Evolutionary conservation across 2,329 filamentous ascomycete genomes (phyloP).

Genomic region (Penicillium sp.): DNA sequence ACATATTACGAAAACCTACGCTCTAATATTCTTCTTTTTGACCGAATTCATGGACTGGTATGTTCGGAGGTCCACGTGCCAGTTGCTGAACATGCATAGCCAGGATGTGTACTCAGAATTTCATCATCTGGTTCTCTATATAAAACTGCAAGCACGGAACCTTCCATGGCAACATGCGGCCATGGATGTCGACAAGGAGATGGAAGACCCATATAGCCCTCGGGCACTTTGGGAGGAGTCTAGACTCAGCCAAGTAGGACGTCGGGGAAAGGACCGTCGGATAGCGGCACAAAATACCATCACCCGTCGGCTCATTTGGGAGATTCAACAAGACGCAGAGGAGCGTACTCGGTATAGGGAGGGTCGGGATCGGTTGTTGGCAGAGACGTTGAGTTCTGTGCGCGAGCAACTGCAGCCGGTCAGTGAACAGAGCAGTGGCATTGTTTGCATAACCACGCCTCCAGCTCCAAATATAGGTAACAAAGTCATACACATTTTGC

Average conservation of each 20-base stretch:
- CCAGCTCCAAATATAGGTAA: conserved; percentile 35
- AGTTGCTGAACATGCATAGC: conserved; percentile 36
- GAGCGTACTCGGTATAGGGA: conserved; percentile 29
- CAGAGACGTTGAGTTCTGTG: conserved; percentile 28
- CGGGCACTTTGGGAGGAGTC: conserved; percentile 33
- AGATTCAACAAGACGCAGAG: conserved; percentile 36
- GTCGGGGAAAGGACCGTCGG: conserved; percentile 33
- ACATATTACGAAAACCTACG: conserved; percentile 34
- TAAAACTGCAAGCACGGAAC: conserved; percentile 27
- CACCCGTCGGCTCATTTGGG: conserved; percentile 40
- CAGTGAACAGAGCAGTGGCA: conserved; percentile 30
- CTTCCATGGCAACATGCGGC: conserved; percentile 20
- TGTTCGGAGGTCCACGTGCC: conserved; percentile 35
- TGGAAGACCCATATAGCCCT: conserved; percentile 22
- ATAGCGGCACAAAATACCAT: conserved; percentile 38
- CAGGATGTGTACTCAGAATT: conserved; percentile 39
- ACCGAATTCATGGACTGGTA: conserved; percentile 43
- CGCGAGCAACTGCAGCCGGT: conserved; percentile 26
- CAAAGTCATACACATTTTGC: background rate
- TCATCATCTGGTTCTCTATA: conserved; percentile 33
- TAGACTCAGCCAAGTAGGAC: conserved; percentile 35
- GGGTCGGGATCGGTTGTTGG: conserved; percentile 29
- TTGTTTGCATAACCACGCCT: conserved; percentile 34
- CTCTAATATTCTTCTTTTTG: conserved; percentile 38
- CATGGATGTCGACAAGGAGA: conserved; percentile 31